These are phyloP conservation scores for Gastrolobium bilobum DNA, from an alignment of 306 rosid species.

Conservation along the genomic window DNA sequence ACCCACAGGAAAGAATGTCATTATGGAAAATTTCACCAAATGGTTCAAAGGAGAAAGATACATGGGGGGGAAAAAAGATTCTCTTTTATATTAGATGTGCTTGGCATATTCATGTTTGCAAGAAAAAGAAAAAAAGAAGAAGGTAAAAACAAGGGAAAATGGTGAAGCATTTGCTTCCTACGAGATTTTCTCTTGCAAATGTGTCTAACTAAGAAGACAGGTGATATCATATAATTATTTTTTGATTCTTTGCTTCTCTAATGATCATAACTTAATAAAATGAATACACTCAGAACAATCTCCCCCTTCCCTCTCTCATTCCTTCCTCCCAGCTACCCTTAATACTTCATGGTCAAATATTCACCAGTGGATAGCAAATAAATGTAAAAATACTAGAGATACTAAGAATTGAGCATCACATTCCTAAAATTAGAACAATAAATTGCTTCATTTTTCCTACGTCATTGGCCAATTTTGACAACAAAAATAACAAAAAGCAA, in stretches of 20 bases:
- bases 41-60: slow-evolving; percentile 17
- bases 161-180: too few relatives aligned
- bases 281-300: not conserved
- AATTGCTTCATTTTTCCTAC: not conserved
- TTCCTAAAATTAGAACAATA: slow-evolving; percentile 27
- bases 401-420: slow-evolving; percentile 20
- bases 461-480: slow-evolving; percentile 6
- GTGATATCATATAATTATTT: too few relatives aligned
- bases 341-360: not conserved
- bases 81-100: not conserved
- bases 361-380: not conserved
- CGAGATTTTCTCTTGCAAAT: too few relatives aligned
- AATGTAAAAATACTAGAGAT: slow-evolving; percentile 7
- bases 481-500: slow-evolving; percentile 18
- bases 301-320: slow-evolving; percentile 12
- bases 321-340: not conserved
- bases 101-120: too few relatives aligned
- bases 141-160: too few relatives aligned
- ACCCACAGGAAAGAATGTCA: not conserved
- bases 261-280: slow-evolving; percentile 4
- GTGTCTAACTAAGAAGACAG: too few relatives aligned
- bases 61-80: not conserved
- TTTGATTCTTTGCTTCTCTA: too few relatives aligned
- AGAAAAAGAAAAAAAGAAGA: too few relatives aligned
- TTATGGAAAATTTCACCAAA: not conserved